Base-by-base conservation (phyloP, 2,329 filamentous ascomycete genomes). In the Aspergillus oerlinghausenensis region DNA sequence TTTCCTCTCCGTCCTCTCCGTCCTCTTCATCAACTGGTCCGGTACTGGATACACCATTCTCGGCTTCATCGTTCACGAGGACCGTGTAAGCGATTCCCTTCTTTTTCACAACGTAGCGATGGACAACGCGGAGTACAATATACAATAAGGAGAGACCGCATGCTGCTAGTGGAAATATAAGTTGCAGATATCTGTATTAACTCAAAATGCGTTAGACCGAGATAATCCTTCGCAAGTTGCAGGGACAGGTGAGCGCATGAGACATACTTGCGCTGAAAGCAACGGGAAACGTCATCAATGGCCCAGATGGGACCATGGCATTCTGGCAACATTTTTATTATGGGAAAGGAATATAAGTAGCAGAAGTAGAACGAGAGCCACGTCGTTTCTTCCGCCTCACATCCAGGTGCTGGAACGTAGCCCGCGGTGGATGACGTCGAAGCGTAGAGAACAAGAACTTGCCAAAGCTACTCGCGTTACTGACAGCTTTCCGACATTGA, bases 141-240 rank as follows among this genome's bases (percentile, higher is more conserved):
- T 86, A 80, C 52, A 89, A 70, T 63, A 92, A 72, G 6, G 94
- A 97, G 26, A 88, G 65, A 60, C 76, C 82, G 73, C 92, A 84
- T 56, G 88, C 80, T 59, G 87, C 76, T 59, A 94, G 78, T 54
- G 94, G 94, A 54, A 97, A 81, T 49, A 96, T 79, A 59, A 90
- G 85, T 74, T 90, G 87, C 54, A 96, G 83, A 73, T 89, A 92
- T 73, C 90, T 93, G 53, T 38, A 54, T 49, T 19, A 48, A 29
- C 4, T 8, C 8, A 1, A 3, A 3, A 23, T 57, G 40, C 57
- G 50, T 51, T 48, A 29, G 40, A 14, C 7, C 19, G n/a, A 23
- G 9, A n/a, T 17, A 26, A 11, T 21, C 7, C 6, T 19, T 35
- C 29, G 23, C 17, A 1, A 19, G 6, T 8, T 10, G 25, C 7